phyloP scores from a whole-genome alignment of 805 yeast species.

The Candida endomychidarum region DNA sequence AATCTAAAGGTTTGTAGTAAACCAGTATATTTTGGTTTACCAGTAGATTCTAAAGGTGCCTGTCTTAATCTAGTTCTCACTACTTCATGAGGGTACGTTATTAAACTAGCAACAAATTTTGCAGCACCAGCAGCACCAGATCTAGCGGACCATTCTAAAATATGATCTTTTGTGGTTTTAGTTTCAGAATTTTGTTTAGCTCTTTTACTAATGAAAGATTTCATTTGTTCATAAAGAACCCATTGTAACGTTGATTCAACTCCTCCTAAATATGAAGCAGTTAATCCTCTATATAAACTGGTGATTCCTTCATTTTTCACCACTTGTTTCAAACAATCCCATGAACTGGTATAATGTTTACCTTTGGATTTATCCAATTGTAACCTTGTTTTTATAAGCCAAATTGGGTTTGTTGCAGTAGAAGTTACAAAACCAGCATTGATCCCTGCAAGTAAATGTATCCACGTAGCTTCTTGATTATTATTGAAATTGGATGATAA shows the following conservation, averaged over 20 bases:
- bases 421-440: slow-evolving; percentile 93
- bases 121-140: slow-evolving; percentile 98
- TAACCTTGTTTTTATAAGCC: slow-evolving; percentile 93
- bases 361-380: slow-evolving; percentile 78
- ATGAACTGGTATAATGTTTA: slow-evolving; percentile 73
- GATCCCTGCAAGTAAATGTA: slow-evolving; percentile 84
- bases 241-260: slow-evolving; percentile 92
- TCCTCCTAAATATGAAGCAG: slow-evolving; percentile 93
- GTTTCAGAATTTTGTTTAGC: slow-evolving; percentile 33
- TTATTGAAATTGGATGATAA: slow-evolving; percentile 65
- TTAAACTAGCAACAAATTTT: slow-evolving; percentile 84
- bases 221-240: slow-evolving; percentile 97
- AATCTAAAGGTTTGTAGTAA: slow-evolving; percentile 81
- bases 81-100: slow-evolving; percentile 97
- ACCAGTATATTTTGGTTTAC: slow-evolving; percentile 86
- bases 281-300: slow-evolving; percentile 86
- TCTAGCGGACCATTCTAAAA: slow-evolving; percentile 90
- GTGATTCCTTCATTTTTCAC: slow-evolving; percentile 71
- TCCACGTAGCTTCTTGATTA: slow-evolving; percentile 78
- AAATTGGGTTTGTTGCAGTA: slow-evolving; percentile 95
- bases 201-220: slow-evolving; percentile 56
- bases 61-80: slow-evolving; percentile 94
- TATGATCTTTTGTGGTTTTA: slow-evolving; percentile 54
- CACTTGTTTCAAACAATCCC: slow-evolving; percentile 77
- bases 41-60: slow-evolving; percentile 74